Evolutionary conservation across 371 early-diverging fungal genomes (phyloP).

Genomic region (Mucor velutinosus): DNA sequence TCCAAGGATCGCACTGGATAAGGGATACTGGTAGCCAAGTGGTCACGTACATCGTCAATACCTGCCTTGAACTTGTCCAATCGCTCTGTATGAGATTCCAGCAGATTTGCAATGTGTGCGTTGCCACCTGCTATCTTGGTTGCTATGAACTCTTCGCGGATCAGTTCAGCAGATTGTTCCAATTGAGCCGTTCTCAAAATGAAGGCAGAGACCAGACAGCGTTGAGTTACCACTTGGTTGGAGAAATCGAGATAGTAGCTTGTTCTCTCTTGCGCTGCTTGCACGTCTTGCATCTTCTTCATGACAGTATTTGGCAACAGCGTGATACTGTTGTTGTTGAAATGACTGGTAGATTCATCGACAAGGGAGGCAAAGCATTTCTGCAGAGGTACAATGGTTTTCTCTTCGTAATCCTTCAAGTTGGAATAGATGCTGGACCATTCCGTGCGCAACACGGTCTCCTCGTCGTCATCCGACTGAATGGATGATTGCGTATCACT

Average conservation of each 20-base stretch:
- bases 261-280: conserved; percentile 15
- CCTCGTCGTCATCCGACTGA: conserved; percentile 20
- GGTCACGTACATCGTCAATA: conserved; percentile 34
- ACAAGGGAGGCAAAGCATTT: conserved; percentile 19
- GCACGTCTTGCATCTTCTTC: conserved; percentile 24
- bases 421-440: conserved; percentile 12
- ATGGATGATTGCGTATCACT: background rate
- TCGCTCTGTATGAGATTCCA: conserved; percentile 26
- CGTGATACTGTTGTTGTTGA: conserved; percentile 13
- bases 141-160: conserved; percentile 47
- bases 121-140: conserved; percentile 11
- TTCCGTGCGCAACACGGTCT: conserved; percentile 23
- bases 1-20: conserved; percentile 34
- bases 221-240: conserved; percentile 43
- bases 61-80: conserved; percentile 34
- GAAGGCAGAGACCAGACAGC: conserved; percentile 38
- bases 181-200: conserved; percentile 35
- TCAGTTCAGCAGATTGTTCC: conserved; percentile 45
- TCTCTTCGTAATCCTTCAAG: conserved; percentile 22
- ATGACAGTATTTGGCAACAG: conserved; percentile 21
- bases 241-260: conserved; percentile 32
- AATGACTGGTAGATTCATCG: conserved; percentile 5
- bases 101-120: conserved; percentile 1
- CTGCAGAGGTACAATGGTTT: conserved; percentile 15
- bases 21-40: conserved; percentile 29